Conservation (phyloP, 2,329 filamentous ascomycete genomes). For the Colletotrichum caudatum region DNA sequence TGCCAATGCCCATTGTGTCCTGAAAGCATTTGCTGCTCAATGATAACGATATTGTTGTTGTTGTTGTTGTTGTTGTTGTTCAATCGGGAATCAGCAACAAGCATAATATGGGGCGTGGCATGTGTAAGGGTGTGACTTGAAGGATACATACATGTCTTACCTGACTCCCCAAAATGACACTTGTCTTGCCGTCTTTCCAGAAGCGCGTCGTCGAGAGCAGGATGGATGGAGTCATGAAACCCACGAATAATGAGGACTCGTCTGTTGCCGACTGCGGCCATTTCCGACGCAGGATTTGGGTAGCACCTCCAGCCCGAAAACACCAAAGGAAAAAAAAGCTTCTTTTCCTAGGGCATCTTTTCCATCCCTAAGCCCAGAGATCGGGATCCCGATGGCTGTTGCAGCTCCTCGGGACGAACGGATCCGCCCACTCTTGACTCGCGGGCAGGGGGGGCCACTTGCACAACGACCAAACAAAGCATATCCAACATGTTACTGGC, state of each 20-base stretch:
- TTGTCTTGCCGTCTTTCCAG: neutral
- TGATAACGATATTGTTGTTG: conserved; percentile 28
- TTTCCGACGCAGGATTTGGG: conserved; percentile 19
- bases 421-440: conserved; percentile 41
- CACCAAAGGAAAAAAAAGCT: conserved; percentile 7
- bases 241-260: conserved; percentile 4
- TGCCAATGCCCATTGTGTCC: conserved; percentile 25
- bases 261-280: conserved; percentile 16
- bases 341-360: conserved; percentile 19
- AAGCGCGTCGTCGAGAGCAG: neutral
- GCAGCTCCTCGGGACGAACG: conserved; percentile 28
- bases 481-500: conserved; percentile 17
- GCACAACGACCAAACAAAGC: conserved; percentile 29
- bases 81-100: neutral
- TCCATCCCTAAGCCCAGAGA: conserved; percentile 27
- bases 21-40: neutral
- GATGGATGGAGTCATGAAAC: neutral
- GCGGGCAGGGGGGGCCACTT: conserved; percentile 3
- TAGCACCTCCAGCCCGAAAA: conserved; percentile 7
- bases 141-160: conserved; percentile 2
- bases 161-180: conserved; percentile 15
- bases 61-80: conserved; percentile 15
- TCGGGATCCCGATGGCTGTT: conserved; percentile 18
- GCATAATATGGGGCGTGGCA: conserved; percentile 13
- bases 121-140: neutral